These are phyloP conservation scores for Primulina tabacum DNA, from an alignment of 257 asterid genomes.

Conservation along the genomic window DNA sequence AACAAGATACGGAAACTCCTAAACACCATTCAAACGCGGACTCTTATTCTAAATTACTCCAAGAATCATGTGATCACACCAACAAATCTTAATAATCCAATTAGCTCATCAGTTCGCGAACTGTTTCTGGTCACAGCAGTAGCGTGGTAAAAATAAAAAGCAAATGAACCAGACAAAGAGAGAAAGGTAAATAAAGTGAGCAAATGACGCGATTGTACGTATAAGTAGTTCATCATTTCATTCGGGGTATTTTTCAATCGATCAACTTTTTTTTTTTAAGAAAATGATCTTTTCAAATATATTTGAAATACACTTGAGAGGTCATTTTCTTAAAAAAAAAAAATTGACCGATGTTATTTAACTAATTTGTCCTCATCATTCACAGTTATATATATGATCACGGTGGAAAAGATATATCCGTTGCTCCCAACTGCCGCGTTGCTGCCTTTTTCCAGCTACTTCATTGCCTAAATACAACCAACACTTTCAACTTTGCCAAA, in stretches of 20 bases:
- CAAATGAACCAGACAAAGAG: not conserved
- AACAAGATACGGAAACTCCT: not conserved
- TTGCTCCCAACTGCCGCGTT: constrained; percentile 9
- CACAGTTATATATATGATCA: too few species aligned
- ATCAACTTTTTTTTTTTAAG: too few species aligned
- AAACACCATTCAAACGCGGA: not conserved
- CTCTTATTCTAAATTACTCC: not conserved
- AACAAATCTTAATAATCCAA: not conserved
- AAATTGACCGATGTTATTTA: too few species aligned
- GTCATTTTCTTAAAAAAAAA: too few species aligned
- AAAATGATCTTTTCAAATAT: too few species aligned
- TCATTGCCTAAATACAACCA: not conserved
- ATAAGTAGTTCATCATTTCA: too few species aligned
- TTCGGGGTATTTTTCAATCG: too few species aligned
- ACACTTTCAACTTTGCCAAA: constrained; percentile 19
- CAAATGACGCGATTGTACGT: too few species aligned
- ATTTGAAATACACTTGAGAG: too few species aligned
- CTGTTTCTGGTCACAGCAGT: not conserved
- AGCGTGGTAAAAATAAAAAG: not conserved
- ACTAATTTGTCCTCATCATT: too few species aligned
- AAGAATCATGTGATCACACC: not conserved
- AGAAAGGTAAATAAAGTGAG: not conserved
- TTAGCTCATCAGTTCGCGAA: not conserved
- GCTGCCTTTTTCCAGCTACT: constrained; percentile 16
- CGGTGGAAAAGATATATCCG: not conserved